Conservation (phyloP, 192 early-diverging fungal species). For the Podila verticillata region DNA sequence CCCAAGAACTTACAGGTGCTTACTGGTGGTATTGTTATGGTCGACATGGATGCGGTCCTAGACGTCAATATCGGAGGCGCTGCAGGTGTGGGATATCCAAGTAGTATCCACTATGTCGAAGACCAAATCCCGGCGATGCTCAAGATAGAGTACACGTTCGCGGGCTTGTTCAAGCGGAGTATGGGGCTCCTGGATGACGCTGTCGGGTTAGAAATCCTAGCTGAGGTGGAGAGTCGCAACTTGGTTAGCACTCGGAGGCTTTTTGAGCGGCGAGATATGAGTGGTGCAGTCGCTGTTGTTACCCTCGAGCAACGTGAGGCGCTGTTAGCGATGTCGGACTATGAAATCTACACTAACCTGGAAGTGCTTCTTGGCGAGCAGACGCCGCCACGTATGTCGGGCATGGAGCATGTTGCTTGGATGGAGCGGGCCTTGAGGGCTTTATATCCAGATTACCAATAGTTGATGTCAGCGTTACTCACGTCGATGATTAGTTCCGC, state of each 20-base stretch:
- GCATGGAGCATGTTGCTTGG: slow-evolving; percentile 5
- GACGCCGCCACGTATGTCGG: background rate
- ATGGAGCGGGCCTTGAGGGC: slow-evolving; percentile 8
- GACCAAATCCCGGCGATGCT: background rate
- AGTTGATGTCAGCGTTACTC: background rate
- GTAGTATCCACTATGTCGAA: background rate
- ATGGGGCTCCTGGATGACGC: background rate
- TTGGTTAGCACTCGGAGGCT: background rate
- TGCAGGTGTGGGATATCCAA: background rate
- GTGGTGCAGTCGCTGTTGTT: background rate
- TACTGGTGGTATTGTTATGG: background rate
- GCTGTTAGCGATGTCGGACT: slow-evolving; percentile 3
- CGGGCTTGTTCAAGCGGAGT: background rate
- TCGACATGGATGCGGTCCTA: background rate
- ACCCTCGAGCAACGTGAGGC: background rate
- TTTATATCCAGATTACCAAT: slow-evolving; percentile 17
- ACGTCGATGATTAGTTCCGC: too few species aligned
- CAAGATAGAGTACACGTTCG: slow-evolving; percentile 2
- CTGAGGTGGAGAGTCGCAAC: background rate
- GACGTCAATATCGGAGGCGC: background rate
- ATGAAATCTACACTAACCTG: background rate
- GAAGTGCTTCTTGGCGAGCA: slow-evolving; percentile 4
- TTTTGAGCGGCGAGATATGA: too few species aligned
- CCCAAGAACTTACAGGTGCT: slow-evolving; percentile 1
- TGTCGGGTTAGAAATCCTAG: too few species aligned